These are phyloP conservation scores for Suillus clintonianus DNA, from an alignment of 768 basidiomycete genomes.

Conservation along the genomic window DNA sequence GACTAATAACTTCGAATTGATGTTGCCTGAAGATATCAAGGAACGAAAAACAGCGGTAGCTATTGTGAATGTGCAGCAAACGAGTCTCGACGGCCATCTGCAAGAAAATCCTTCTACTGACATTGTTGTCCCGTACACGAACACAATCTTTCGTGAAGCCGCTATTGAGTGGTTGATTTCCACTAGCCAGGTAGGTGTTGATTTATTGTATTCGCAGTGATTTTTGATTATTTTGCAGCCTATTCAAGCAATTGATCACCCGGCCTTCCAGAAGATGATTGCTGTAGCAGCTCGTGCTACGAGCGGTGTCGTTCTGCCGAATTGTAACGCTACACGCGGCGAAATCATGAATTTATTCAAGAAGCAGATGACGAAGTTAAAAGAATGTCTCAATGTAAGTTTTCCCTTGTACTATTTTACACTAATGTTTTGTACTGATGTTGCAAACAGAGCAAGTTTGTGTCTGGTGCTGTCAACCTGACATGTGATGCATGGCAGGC, in stretches of 20 bases:
- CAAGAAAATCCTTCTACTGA: slow-evolving; percentile 16
- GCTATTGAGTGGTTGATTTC: slow-evolving; percentile 39
- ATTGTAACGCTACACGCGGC: background rate
- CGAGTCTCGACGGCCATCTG: slow-evolving; percentile 18
- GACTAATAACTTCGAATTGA: slow-evolving; percentile 28
- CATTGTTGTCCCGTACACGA: slow-evolving; percentile 27
- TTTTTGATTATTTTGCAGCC: background rate
- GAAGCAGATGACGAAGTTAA: too few relatives aligned
- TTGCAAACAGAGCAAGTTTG: too few relatives aligned
- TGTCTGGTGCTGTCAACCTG: too few relatives aligned
- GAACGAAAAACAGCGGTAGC: slow-evolving; percentile 15
- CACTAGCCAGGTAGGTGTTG: slow-evolving; percentile 38
- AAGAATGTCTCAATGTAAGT: too few relatives aligned
- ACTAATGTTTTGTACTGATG: too few relatives aligned
- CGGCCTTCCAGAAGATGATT: too few relatives aligned
- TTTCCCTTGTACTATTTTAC: too few relatives aligned
- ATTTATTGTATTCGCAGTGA: background rate
- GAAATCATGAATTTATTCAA: too few relatives aligned
- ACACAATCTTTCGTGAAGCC: slow-evolving; percentile 14
- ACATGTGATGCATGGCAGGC: too few relatives aligned
- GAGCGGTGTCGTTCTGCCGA: too few relatives aligned
- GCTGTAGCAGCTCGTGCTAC: too few relatives aligned
- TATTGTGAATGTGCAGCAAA: background rate
- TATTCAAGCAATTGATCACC: too few relatives aligned
- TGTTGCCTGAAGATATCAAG: slow-evolving; percentile 26